These are phyloP conservation scores for Lecanoromycetidae sp. DNA, from an alignment of 2,329 filamentous ascomycete genomes.

Conservation along the genomic window DNA sequence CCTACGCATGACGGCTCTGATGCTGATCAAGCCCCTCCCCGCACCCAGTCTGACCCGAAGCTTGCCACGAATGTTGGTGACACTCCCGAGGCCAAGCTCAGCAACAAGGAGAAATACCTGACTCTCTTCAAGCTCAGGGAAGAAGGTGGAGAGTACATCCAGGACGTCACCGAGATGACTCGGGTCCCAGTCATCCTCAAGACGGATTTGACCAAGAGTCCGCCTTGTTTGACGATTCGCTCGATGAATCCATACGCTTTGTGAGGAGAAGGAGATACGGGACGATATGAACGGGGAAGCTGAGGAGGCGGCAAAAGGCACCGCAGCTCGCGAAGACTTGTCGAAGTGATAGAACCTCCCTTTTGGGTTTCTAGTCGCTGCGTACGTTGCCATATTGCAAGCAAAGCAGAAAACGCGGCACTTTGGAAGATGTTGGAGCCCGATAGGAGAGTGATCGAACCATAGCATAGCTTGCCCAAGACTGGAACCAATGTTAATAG, in stretches of 20 bases:
- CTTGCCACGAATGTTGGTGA: conserved; percentile 57
- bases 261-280: conserved; percentile 19
- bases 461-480: conserved; percentile 1
- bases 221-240: conserved; percentile 54
- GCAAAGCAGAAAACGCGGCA: background rate
- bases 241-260: conserved; percentile 41
- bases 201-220: conserved; percentile 96
- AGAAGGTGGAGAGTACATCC: conserved; percentile 89
- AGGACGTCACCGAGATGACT: conserved; percentile 97
- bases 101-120: conserved; percentile 92
- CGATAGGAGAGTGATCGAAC: no score
- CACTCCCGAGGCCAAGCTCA: conserved; percentile 65
- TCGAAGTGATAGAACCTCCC: no score
- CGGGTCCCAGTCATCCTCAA: conserved; percentile 95
- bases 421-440: no score
- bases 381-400: no score
- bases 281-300: background rate
- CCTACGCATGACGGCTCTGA: conserved; percentile 63
- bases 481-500: conserved; percentile 6
- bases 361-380: no score
- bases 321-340: no score
- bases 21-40: conserved; percentile 59
- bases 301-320: no score
- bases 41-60: conserved; percentile 89
- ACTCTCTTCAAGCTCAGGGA: conserved; percentile 81